Percentiles rank a stretch among this genome's conserved stretches.
Evolutionary conservation across 441 rosid species (phyloP).

Genomic region (Gossypium davidsonii): DNA sequence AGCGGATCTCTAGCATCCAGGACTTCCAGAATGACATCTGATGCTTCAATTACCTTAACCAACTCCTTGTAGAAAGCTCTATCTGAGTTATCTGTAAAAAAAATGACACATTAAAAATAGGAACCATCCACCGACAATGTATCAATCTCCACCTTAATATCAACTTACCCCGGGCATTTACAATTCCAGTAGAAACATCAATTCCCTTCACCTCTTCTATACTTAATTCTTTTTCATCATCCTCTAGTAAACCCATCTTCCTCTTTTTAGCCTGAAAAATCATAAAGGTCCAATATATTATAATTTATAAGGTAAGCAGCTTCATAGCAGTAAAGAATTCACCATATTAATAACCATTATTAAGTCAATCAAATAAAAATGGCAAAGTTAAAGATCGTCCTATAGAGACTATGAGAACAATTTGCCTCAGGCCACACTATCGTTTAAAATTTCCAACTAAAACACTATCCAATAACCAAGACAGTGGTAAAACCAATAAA

Average conservation of each 20-base stretch:
- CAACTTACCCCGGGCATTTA: constrained; percentile 49
- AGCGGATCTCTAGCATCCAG: constrained; percentile 92
- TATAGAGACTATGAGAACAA: neutral
- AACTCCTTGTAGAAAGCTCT: constrained; percentile 90
- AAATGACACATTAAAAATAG: constrained; percentile 9
- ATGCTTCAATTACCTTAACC: constrained; percentile 80
- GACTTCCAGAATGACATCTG: constrained; percentile 93
- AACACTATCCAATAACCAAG: neutral
- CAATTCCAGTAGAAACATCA: constrained; percentile 23
- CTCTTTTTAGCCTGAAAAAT: constrained; percentile 58
- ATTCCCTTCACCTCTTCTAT: constrained; percentile 24
- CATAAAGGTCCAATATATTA: neutral
- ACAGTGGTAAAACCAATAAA: neutral
- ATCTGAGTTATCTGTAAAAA: constrained; percentile 61
- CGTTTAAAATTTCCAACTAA: neutral
- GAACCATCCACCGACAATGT: neutral
- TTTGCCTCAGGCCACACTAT: neutral
- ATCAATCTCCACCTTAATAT: constrained; percentile 1
- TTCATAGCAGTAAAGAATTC: neutral
- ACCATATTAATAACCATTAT: neutral
- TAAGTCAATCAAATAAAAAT: neutral
- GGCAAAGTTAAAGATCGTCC: neutral
- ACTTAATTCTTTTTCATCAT: constrained; percentile 31
- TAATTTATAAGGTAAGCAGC: neutral
- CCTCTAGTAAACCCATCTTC: constrained; percentile 62